Percentiles rank a stretch among this genome's conserved stretches.
phyloP scores from a whole-genome alignment of 257 asterid species.

The Salvia hispanica region DNA sequence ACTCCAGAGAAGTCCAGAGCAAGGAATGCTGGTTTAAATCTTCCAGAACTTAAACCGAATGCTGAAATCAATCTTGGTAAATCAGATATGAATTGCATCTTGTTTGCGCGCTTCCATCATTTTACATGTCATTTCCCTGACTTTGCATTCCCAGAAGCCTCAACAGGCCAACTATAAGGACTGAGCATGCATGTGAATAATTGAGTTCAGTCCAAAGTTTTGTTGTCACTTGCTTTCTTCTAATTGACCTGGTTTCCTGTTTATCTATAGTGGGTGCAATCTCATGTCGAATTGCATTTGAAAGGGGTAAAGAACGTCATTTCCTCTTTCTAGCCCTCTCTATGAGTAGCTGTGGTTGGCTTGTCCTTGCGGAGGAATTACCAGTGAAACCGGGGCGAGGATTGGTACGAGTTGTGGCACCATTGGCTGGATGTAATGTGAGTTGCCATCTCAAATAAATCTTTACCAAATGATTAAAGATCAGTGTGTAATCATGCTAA shows the following conservation, averaged over 20 bases:
- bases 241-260: conserved; percentile 31
- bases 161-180: background rate
- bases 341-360: conserved; percentile 81
- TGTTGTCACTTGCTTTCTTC: conserved; percentile 26
- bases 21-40: conserved; percentile 61
- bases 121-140: background rate
- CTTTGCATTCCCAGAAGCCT: conserved; percentile 14
- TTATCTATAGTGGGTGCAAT: conserved; percentile 65
- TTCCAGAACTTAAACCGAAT: conserved; percentile 65
- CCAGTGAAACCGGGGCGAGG: conserved; percentile 61
- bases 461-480: conserved; percentile 1
- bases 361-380: conserved; percentile 78
- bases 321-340: conserved; percentile 75
- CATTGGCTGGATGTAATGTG: conserved; percentile 93
- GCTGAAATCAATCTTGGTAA: conserved; percentile 77
- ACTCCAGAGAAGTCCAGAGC: conserved; percentile 67
- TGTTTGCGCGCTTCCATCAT: background rate
- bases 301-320: conserved; percentile 93
- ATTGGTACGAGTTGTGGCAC: conserved; percentile 79
- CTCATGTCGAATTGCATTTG: conserved; percentile 96
- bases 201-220: conserved; percentile 10
- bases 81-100: conserved; percentile 26
- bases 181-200: conserved; percentile 3
- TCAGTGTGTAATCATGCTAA: background rate
- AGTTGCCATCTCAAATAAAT: conserved; percentile 37